A percentile compares a stretch with the other conserved stretches of the same genome.
These are phyloP conservation scores for Amanita molliuscula DNA, from an alignment of 768 basidiomycete genomes.

Conservation along the genomic window DNA sequence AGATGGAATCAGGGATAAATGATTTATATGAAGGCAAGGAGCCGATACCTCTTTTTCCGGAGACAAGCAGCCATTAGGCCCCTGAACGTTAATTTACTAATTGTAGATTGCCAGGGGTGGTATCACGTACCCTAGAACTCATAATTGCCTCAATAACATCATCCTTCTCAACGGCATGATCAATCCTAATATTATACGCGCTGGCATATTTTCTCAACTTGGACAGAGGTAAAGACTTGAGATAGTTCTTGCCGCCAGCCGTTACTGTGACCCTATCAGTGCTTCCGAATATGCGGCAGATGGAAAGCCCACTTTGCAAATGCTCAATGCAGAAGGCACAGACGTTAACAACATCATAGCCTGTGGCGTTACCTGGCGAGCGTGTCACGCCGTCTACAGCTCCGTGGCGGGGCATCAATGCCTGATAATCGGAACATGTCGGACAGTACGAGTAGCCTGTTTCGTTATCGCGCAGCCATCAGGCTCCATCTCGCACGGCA, in stretches of 20 bases:
- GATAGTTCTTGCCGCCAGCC: slow-evolving; percentile 46
- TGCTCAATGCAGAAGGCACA: slow-evolving; percentile 70
- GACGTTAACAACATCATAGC: slow-evolving; percentile 57
- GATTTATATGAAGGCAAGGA: background rate
- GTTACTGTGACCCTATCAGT: slow-evolving; percentile 39
- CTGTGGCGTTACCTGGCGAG: slow-evolving; percentile 21
- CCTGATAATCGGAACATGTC: slow-evolving; percentile 67
- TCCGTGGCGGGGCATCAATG: slow-evolving; percentile 59
- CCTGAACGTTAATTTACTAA: slow-evolving; percentile 22
- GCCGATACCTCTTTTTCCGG: slow-evolving; percentile 44
- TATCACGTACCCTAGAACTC: slow-evolving; percentile 36
- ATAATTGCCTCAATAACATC: slow-evolving; percentile 64
- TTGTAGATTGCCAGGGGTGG: background rate
- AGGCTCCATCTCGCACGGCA: background rate
- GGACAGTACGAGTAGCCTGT: slow-evolving; percentile 66
- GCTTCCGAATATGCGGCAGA: slow-evolving; percentile 1
- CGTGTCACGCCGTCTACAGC: slow-evolving; percentile 6
- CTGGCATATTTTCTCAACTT: slow-evolving; percentile 61
- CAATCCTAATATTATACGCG: slow-evolving; percentile 57
- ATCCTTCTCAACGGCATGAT: slow-evolving; percentile 64
- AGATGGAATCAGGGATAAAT: background rate
- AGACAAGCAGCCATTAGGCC: slow-evolving; percentile 50
- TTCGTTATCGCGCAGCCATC: background rate
- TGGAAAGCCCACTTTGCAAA: slow-evolving; percentile 39
- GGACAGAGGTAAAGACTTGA: slow-evolving; percentile 44